Conservation (phyloP, 2,329 filamentous ascomycete species). For the Hortaea werneckii region DNA sequence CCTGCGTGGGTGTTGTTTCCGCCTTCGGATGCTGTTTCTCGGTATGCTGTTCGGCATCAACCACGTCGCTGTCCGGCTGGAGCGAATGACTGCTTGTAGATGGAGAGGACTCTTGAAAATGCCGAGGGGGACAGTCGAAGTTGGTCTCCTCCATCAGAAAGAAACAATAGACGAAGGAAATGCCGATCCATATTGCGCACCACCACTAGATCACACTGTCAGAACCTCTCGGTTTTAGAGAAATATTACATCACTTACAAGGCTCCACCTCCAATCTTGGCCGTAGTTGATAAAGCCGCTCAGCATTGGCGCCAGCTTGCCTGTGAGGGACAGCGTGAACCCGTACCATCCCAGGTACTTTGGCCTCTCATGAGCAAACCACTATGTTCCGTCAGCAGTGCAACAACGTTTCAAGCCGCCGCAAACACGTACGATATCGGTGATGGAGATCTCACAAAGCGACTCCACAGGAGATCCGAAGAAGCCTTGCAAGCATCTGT, state of each 20-base stretch:
- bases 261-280: slow-evolving; percentile 41
- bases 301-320: slow-evolving; percentile 31
- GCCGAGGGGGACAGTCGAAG: slow-evolving; percentile 14
- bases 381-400: too few relatives aligned
- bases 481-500: slow-evolving; percentile 39
- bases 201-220: slow-evolving; percentile 22
- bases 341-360: slow-evolving; percentile 21
- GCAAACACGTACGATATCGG: slow-evolving; percentile 12
- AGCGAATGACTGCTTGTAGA: too few relatives aligned
- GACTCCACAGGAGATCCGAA: slow-evolving; percentile 40
- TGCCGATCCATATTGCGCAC: slow-evolving; percentile 43
- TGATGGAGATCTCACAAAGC: slow-evolving; percentile 29
- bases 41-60: neutral
- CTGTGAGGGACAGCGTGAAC: slow-evolving; percentile 13
- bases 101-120: too few relatives aligned
- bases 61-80: neutral
- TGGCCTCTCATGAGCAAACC: slow-evolving; percentile 17
- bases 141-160: slow-evolving; percentile 54
- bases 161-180: slow-evolving; percentile 44
- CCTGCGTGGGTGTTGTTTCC: neutral
- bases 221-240: too few relatives aligned
- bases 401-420: too few relatives aligned
- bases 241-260: slow-evolving; percentile 9
- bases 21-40: slow-evolving; percentile 3
- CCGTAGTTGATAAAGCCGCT: slow-evolving; percentile 42